Evolutionary conservation across 2,329 filamentous ascomycete species (phyloP).

Genomic region (Apiospora sp.): DNA sequence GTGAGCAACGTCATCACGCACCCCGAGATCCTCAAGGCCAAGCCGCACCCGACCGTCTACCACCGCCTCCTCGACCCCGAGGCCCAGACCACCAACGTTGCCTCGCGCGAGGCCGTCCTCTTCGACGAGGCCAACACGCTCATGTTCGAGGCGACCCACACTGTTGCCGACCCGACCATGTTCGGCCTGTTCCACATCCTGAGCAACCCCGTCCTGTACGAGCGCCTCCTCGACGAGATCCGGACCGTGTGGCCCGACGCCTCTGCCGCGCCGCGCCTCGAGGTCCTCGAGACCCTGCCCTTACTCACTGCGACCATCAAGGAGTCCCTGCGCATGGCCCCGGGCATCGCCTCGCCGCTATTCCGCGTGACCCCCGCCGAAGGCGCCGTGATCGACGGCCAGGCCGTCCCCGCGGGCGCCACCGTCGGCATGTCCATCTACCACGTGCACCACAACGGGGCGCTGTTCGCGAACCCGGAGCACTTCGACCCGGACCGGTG

Average conservation of each 20-base stretch:
- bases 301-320: conserved; percentile 26
- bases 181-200: conserved; percentile 23
- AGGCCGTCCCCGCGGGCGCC: conserved; percentile 21
- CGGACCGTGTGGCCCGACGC: conserved; percentile 10
- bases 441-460: conserved; percentile 21
- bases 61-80: conserved; percentile 21
- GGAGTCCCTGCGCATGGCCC: conserved; percentile 24
- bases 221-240: conserved; percentile 15
- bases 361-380: conserved; percentile 17
- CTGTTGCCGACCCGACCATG: conserved; percentile 22
- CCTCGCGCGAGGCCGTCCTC: conserved; percentile 36
- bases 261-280: conserved; percentile 13
- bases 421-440: conserved; percentile 26
- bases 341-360: conserved; percentile 21
- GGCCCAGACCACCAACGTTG: conserved; percentile 38
- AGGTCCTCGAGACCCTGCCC: conserved; percentile 25
- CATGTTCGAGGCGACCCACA: conserved; percentile 24
- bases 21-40: conserved; percentile 27
- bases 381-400: conserved; percentile 20
- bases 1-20: conserved; percentile 9
- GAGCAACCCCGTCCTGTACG: conserved; percentile 9
- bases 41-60: conserved; percentile 35
- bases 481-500: conserved; percentile 25
- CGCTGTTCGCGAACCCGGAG: conserved; percentile 21
- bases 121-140: conserved; percentile 27